Percentiles rank a stretch among this genome's conserved stretches.
Evolutionary conservation across 2,329 filamentous ascomycete genomes (phyloP).

Genomic region (Ambrosiella cleistominuta): DNA sequence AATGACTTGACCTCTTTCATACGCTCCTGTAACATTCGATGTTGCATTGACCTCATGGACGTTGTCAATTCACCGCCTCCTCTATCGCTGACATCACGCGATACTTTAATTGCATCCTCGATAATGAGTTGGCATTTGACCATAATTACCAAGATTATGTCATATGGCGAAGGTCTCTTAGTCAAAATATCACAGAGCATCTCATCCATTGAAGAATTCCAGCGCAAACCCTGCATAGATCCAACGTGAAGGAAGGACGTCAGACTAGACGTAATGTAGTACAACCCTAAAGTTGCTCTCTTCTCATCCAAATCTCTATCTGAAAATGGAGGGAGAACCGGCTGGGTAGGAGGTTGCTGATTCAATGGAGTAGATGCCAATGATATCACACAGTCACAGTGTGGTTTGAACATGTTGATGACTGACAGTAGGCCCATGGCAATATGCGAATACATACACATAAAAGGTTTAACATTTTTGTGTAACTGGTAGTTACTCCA

Average conservation of each 20-base stretch:
- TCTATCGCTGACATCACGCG: constrained; percentile 6
- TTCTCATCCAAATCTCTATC: constrained; percentile 13
- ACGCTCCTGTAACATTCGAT: constrained; percentile 8
- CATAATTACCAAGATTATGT: constrained; percentile 6
- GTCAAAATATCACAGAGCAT: constrained; percentile 26
- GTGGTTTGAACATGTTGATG: constrained; percentile 9
- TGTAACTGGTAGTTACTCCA: constrained; percentile 17
- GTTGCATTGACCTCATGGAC: constrained; percentile 10
- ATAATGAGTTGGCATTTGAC: constrained; percentile 8
- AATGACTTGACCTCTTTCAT: constrained; percentile 7
- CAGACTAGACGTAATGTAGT: constrained; percentile 16
- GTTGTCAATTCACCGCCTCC: not conserved
- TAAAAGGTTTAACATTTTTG: constrained; percentile 2
- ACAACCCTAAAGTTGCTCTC: constrained; percentile 12
- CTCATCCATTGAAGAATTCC: constrained; percentile 39
- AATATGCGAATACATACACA: constrained; percentile 9
- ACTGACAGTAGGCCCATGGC: constrained; percentile 9
- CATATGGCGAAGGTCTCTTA: constrained; percentile 13
- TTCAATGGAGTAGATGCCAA: not conserved
- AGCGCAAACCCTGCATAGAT: constrained; percentile 27
- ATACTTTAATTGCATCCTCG: constrained; percentile 8
- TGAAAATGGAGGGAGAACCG: constrained; percentile 4
- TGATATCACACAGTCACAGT: constrained; percentile 2
- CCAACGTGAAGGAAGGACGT: constrained; percentile 16
- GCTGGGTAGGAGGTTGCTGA: not conserved